Percentiles rank a stretch among this genome's conserved stretches.
Evolutionary conservation across 1,284 basidiomycete genomes (phyloP).

Genomic region (Afroboletus lepidellus): DNA sequence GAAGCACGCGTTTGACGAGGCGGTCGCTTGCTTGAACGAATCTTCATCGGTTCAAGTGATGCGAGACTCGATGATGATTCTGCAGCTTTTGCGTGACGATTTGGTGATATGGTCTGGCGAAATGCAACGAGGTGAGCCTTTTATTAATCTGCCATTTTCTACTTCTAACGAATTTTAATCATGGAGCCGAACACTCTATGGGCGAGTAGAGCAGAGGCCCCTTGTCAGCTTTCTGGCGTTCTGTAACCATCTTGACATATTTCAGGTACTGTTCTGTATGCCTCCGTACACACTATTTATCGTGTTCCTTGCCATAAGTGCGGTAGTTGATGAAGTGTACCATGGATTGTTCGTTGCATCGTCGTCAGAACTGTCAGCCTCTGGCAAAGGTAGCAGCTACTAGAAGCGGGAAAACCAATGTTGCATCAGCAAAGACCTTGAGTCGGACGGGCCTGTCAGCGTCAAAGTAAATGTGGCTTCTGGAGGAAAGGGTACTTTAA

Average conservation of each 20-base stretch:
- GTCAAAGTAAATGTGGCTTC: background rate
- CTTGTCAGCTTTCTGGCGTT: background rate
- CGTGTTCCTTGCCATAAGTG: slow-evolving; percentile 2
- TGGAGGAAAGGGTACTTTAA: slow-evolving; percentile 67
- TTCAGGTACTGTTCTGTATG: background rate
- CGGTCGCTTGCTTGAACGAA: slow-evolving; percentile 49
- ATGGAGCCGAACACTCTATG: slow-evolving; percentile 25
- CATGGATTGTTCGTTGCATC: background rate
- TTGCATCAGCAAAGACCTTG: slow-evolving; percentile 79
- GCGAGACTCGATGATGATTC: slow-evolving; percentile 63
- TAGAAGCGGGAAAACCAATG: slow-evolving; percentile 86
- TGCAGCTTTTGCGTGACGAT: slow-evolving; percentile 65
- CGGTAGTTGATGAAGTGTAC: background rate
- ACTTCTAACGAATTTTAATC: slow-evolving; percentile 15
- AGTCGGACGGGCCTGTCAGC: slow-evolving; percentile 1
- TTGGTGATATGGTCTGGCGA: slow-evolving; percentile 63
- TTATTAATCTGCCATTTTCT: slow-evolving; percentile 5
- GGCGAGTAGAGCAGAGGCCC: slow-evolving; percentile 12
- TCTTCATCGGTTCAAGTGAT: slow-evolving; percentile 44
- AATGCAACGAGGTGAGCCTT: slow-evolving; percentile 43
- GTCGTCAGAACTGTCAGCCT: slow-evolving; percentile 25
- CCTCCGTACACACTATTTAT: slow-evolving; percentile 14
- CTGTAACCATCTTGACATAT: background rate
- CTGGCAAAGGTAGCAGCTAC: slow-evolving; percentile 86
- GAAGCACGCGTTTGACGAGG: slow-evolving; percentile 71